Evolutionary conservation across 805 yeast genomes (phyloP).

Genomic region (Lipomyces spencermartinsiae): DNA sequence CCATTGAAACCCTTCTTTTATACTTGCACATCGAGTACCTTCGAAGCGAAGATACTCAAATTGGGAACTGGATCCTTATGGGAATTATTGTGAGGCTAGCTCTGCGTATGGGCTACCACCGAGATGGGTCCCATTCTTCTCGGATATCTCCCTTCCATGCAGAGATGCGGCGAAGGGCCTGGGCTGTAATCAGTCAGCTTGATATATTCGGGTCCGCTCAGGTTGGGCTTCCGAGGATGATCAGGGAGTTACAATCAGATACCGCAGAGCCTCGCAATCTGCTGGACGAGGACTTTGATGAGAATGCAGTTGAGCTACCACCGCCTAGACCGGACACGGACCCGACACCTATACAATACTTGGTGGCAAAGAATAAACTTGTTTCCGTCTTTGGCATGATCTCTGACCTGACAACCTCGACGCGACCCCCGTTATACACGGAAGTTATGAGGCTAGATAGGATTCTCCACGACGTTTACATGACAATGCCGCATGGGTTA

Average conservation of each 20-base stretch:
- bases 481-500: not conserved
- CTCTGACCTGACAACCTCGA: not conserved
- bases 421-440: not conserved
- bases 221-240: conserved; percentile 45
- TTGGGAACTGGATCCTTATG: not conserved
- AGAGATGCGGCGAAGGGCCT: conserved; percentile 41
- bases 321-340: too few relatives aligned
- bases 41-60: not conserved
- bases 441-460: not conserved
- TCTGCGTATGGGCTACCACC: conserved; percentile 4
- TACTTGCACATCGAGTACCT: not conserved
- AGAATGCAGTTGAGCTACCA: conserved; percentile 32
- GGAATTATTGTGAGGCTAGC: not conserved
- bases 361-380: not conserved
- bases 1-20: not conserved
- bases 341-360: conserved; percentile 15
- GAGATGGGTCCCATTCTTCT: not conserved
- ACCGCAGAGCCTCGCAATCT: conserved; percentile 41
- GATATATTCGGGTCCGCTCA: conserved; percentile 41
- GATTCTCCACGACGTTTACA: not conserved
- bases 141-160: conserved; percentile 8
- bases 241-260: conserved; percentile 42
- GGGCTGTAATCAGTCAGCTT: conserved; percentile 40
- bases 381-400: not conserved
- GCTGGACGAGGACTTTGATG: conserved; percentile 40